Evolutionary conservation across 1,284 basidiomycete genomes (phyloP), one percentile per base, ranked within the genome.

Genomic region (Trametes versicolor): DNA sequence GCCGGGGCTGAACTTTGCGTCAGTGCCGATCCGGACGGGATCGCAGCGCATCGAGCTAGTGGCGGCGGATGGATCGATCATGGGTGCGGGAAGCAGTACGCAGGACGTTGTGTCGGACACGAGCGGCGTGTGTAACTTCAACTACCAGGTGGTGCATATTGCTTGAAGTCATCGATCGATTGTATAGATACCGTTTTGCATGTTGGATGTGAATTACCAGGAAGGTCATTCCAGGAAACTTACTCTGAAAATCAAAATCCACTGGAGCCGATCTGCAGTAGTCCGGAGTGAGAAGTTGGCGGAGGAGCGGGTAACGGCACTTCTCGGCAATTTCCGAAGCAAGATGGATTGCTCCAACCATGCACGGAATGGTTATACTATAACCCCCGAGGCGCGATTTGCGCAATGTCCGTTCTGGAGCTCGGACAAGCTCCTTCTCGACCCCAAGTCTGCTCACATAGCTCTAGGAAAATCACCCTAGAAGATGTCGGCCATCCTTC

Each of bases 1-100:
- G 25, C 58, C 65, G 10, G 65, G 65, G 23, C 41, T 67, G 55
- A 67, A 67, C 56, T 50, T 45, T 19, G 65, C 65, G 9, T 41
- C 55, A 3, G 62, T 67, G 0, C 50, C 54, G n/a, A 63, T 67
- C 55, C 54, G 39, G n/a, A 64, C 62, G 4, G 65, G 65, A 7
- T 77, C 34, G 36, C 52, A 53, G 25, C 52, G 52, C 15, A 21
- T 53, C 23, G 52, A 53, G 37, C 21, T 53, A 13, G 52, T 53
- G 21, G 52, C 36, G 34, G 52, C 52, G 21, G 21, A 53, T 9
- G 52, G 52, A 1, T 23, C 21, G 21, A 41, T 53, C 25, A 12
- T 53, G 13, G 52, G 52, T n/a, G 52, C 52, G 37, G 52, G 52
- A 21, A 39, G 37, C 37, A 39, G 37, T 7, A 53, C 52, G 37